Evolutionary conservation across 2,329 filamentous ascomycete species (phyloP).

Genomic region (Sporothrix phasma): DNA sequence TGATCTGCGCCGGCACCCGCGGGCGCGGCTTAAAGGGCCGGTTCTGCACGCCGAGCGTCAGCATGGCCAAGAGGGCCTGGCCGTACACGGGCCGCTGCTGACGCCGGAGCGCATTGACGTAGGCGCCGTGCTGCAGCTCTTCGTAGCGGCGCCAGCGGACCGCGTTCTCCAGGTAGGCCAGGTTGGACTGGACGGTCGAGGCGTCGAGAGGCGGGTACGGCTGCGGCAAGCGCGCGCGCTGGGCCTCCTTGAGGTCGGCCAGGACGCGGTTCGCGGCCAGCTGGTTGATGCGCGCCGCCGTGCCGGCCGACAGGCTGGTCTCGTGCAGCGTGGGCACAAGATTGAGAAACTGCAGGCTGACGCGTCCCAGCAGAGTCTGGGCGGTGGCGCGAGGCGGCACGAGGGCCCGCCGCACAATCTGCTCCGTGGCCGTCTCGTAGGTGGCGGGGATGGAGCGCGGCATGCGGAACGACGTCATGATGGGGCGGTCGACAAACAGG

Average conservation of each 20-base stretch:
- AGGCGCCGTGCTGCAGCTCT: constrained; percentile 70
- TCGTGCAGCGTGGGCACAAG: constrained; percentile 66
- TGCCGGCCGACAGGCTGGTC: constrained; percentile 47
- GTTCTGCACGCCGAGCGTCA: constrained; percentile 54
- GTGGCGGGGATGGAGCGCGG: constrained; percentile 63
- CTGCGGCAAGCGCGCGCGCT: constrained; percentile 51
- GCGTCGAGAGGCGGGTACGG: constrained; percentile 49
- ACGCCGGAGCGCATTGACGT: constrained; percentile 70
- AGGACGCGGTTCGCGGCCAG: constrained; percentile 62
- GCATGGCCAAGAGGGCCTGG: constrained; percentile 61
- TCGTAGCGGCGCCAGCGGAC: constrained; percentile 61
- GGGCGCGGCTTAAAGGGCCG: constrained; percentile 52
- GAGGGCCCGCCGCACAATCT: constrained; percentile 47
- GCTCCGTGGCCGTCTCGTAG: constrained; percentile 58
- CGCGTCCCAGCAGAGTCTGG: constrained; percentile 23
- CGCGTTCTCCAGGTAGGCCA: constrained; percentile 63
- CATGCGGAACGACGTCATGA: constrained; percentile 96
- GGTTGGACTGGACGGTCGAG: constrained; percentile 56
- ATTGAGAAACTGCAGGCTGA: constrained; percentile 70
- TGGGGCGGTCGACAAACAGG: constrained; percentile 88
- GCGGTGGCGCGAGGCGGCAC: constrained; percentile 36
- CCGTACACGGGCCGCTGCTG: constrained; percentile 77
- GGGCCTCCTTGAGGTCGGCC: constrained; percentile 60
- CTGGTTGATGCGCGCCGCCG: constrained; percentile 48
- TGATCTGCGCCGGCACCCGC: constrained; percentile 49